These are phyloP conservation scores for Heteromeles arbutifolia DNA, from an alignment of 306 rosid genomes.

Conservation along the genomic window DNA sequence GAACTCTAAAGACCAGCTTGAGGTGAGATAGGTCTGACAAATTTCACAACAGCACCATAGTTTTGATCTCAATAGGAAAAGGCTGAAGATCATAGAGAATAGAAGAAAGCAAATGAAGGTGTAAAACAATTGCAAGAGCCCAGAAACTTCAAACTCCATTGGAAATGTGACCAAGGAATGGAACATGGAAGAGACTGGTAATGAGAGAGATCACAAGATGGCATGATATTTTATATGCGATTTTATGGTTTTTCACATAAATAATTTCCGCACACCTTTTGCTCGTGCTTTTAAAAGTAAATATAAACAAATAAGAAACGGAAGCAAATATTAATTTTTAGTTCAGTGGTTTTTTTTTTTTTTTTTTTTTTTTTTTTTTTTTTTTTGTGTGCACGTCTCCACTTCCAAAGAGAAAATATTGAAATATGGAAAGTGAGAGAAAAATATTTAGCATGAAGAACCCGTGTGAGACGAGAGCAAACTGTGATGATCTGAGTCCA, in stretches of 20 bases:
- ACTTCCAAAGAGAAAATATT: neutral
- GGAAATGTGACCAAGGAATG: neutral
- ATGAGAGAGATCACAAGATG: slow-evolving; percentile 5
- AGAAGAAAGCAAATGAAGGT: slow-evolving; percentile 7
- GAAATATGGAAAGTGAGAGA: neutral
- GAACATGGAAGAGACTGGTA: neutral
- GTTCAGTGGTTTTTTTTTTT: slow-evolving; percentile 1
- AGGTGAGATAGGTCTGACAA: slow-evolving; percentile 46
- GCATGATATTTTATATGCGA: neutral
- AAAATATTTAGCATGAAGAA: slow-evolving; percentile 1
- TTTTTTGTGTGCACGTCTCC: neutral
- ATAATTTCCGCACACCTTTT: neutral
- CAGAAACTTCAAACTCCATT: slow-evolving; percentile 28
- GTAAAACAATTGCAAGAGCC: slow-evolving; percentile 10
- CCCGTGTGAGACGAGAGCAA: slow-evolving; percentile 12
- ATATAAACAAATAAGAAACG: neutral
- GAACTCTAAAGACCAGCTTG: slow-evolving; percentile 55
- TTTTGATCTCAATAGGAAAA: neutral
- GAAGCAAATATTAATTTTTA: neutral
- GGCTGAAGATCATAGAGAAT: neutral
- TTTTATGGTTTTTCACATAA: neutral
- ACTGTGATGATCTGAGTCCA: neutral
- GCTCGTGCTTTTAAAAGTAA: too few species aligned
- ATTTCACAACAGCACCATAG: slow-evolving; percentile 52
- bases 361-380: neutral